Conservation (phyloP, 2,329 filamentous ascomycete species). For the Podosphaera leucotricha region DNA sequence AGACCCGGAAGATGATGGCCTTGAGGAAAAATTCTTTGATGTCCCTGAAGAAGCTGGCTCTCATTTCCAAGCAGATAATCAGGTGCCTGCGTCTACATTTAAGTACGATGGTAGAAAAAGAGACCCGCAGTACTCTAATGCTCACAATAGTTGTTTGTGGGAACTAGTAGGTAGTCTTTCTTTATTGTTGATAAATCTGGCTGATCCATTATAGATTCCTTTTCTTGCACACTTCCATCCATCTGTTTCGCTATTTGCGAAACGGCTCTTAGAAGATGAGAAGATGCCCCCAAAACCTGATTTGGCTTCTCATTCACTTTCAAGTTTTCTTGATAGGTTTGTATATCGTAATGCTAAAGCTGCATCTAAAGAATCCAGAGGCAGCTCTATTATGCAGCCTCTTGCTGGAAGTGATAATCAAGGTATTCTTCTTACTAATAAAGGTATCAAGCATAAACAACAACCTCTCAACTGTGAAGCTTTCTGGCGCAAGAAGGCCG, state of each 20-base stretch:
- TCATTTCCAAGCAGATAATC: conserved; percentile 25
- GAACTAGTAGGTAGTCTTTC: conserved; percentile 37
- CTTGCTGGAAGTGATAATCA: conserved; percentile 39
- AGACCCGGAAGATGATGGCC: conserved; percentile 54
- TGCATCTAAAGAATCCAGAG: conserved; percentile 36
- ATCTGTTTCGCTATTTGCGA: conserved; percentile 67
- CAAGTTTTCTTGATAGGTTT: conserved; percentile 92
- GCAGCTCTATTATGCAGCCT: conserved; percentile 91
- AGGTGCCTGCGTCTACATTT: neutral
- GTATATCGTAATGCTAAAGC: conserved; percentile 89
- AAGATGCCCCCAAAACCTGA: conserved; percentile 72
- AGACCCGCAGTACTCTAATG: conserved; percentile 76
- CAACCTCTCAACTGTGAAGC: conserved; percentile 57
- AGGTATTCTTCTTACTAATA: conserved; percentile 32
- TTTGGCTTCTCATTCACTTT: conserved; percentile 68
- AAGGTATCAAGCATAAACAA: conserved; percentile 24
- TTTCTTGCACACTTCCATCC: conserved; percentile 74
- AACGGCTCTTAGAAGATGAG: conserved; percentile 42
- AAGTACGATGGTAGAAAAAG: conserved; percentile 73
- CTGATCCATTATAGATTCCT: conserved; percentile 24
- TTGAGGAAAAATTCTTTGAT: conserved; percentile 18
- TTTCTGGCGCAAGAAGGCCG: conserved; percentile 81
- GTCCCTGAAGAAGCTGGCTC: conserved; percentile 22
- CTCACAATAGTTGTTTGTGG: conserved; percentile 85
- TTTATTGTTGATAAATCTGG: neutral